phyloP scores from a whole-genome alignment of 176 grass and related monocot genomes.

The Avena atlantica region DNA sequence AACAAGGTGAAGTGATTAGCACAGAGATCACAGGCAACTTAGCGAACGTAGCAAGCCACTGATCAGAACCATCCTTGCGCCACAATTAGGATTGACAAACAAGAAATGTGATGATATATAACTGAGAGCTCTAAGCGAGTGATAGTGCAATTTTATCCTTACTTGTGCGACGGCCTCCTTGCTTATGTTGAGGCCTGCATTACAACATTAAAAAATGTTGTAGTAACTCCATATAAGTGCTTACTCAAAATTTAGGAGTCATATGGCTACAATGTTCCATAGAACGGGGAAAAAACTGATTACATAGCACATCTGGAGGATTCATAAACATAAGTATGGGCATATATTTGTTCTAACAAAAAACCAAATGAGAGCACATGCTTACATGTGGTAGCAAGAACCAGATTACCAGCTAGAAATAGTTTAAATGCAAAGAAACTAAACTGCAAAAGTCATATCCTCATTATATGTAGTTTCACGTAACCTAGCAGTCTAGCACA shows the following conservation, averaged over 20 bases:
- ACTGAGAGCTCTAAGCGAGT: not conserved
- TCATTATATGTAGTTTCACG: not conserved
- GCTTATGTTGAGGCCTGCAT: not conserved
- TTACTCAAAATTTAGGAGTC: not conserved
- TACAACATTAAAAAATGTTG: not conserved
- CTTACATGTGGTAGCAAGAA: not conserved
- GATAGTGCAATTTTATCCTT: not conserved
- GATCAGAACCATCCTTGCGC: not conserved
- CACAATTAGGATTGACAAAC: not conserved
- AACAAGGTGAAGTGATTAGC: not conserved
- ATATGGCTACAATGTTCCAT: not conserved
- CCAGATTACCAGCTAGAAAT: not conserved
- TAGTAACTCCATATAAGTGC: conserved; percentile 1
- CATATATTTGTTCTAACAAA: not conserved
- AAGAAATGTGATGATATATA: not conserved
- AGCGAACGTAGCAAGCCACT: not conserved
- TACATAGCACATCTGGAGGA: not conserved
- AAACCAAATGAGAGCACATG: not conserved
- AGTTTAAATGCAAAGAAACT: conserved; percentile 5
- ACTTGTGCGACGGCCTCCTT: not conserved
- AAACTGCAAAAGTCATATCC: not conserved
- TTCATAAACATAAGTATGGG: not conserved
- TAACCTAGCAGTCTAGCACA: no score
- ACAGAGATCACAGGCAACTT: not conserved
- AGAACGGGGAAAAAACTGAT: not conserved